A percentile compares a stretch with the other conserved stretches of the same genome.
These are phyloP conservation scores for Ascosphaera aggregata DNA, from an alignment of 2,329 filamentous ascomycete species.

Conservation along the genomic window DNA sequence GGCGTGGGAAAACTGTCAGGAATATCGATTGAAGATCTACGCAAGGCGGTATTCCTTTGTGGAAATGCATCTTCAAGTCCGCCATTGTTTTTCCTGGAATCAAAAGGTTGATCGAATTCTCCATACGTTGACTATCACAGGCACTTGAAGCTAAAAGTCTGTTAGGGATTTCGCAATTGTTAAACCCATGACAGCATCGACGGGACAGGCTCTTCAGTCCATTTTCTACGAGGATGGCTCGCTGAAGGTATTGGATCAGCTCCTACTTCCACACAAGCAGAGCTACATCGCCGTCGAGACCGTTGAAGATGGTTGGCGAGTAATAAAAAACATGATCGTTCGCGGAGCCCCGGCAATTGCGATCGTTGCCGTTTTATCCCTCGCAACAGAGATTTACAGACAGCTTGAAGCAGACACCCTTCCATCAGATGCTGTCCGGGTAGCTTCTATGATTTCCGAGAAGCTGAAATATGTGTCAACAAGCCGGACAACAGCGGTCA, in stretches of 20 bases:
- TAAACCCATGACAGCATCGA: neutral
- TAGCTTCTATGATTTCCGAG: conserved; percentile 43
- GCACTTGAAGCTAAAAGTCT: neutral
- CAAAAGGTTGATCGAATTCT: too few relatives aligned
- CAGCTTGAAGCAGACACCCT: conserved; percentile 16
- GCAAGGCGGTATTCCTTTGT: too few relatives aligned
- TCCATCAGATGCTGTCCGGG: conserved; percentile 32
- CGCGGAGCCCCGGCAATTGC: conserved; percentile 81
- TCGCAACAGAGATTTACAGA: conserved; percentile 58
- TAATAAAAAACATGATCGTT: conserved; percentile 41
- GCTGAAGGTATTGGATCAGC: conserved; percentile 38
- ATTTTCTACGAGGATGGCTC: conserved; percentile 34
- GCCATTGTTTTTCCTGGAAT: too few relatives aligned
- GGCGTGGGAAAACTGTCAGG: too few relatives aligned
- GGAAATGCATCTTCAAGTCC: too few relatives aligned
- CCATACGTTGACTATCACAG: too few relatives aligned
- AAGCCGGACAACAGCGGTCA: conserved; percentile 83
- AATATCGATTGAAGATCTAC: too few relatives aligned
- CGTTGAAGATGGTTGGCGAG: conserved; percentile 38
- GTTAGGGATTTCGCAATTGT: neutral
- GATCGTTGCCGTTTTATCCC: conserved; percentile 77
- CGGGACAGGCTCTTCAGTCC: conserved; percentile 26
- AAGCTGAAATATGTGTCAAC: conserved; percentile 71
- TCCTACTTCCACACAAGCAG: conserved; percentile 35
- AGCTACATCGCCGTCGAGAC: conserved; percentile 30